These are phyloP conservation scores for Exophiala mesophila DNA, from an alignment of 2,329 filamentous ascomycete genomes.

Conservation along the genomic window DNA sequence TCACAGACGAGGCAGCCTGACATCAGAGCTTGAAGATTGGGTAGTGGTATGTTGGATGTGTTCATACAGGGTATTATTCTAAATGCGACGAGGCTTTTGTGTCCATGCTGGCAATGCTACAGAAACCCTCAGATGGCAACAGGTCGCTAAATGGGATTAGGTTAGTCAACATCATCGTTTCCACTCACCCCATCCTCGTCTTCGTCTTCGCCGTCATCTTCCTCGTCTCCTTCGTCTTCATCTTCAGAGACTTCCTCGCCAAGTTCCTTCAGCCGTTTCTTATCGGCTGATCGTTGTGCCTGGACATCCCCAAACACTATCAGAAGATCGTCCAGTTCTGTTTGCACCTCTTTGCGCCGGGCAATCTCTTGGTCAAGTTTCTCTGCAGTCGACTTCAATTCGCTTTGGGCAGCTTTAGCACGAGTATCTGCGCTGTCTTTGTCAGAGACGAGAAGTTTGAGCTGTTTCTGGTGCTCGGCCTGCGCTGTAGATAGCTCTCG, in stretches of 20 bases:
- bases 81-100: background rate
- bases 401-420: slow-evolving; percentile 32
- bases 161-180: slow-evolving; percentile 23
- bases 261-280: slow-evolving; percentile 58
- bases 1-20: too few relatives aligned
- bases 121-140: background rate
- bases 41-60: too few relatives aligned
- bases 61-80: slow-evolving; percentile 4
- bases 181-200: slow-evolving; percentile 34
- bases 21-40: too few relatives aligned
- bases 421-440: slow-evolving; percentile 41
- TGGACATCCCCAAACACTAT: slow-evolving; percentile 78
- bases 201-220: slow-evolving; percentile 52
- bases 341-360: slow-evolving; percentile 56
- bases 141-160: background rate
- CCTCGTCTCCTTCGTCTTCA: slow-evolving; percentile 62
- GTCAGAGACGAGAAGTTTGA: slow-evolving; percentile 46
- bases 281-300: slow-evolving; percentile 70
- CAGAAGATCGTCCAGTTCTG: slow-evolving; percentile 73
- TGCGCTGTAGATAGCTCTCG: slow-evolving; percentile 57
- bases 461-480: slow-evolving; percentile 46
- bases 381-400: slow-evolving; percentile 9
- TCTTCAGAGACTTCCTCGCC: slow-evolving; percentile 70
- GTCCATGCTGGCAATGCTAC: background rate
- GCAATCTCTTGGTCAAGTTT: slow-evolving; percentile 54